Evolutionary conservation across 306 rosid genomes (phyloP).

Genomic region (Cucumis hystrix): DNA sequence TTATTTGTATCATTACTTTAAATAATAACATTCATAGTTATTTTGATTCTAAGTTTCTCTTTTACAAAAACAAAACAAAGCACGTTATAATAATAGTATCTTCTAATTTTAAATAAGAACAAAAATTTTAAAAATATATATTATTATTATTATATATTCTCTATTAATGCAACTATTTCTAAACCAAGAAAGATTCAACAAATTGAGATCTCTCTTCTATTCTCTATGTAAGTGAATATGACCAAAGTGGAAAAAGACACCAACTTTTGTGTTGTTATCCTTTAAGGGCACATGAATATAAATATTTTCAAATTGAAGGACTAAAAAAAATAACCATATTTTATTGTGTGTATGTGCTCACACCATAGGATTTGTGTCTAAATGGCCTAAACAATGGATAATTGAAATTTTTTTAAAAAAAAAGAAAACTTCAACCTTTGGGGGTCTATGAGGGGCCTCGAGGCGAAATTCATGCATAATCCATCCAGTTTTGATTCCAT

Average conservation of each 20-base stretch:
- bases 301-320: neutral
- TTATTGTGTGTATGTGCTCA: neutral
- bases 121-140: neutral
- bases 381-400: neutral
- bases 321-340: neutral
- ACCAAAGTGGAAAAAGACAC: conserved; percentile 8
- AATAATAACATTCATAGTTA: neutral
- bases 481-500: conserved; percentile 92
- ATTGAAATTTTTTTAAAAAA: no score
- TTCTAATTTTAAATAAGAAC: neutral
- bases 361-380: neutral
- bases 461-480: conserved; percentile 96
- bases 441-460: conserved; percentile 97
- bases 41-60: neutral
- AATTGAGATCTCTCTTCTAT: neutral
- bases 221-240: neutral
- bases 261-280: neutral
- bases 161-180: neutral
- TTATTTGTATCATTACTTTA: neutral
- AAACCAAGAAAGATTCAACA: neutral
- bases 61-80: neutral
- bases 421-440: conserved; percentile 43
- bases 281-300: conserved; percentile 1
- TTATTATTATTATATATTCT: neutral
- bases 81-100: neutral